Percentiles rank a stretch among this genome's conserved stretches.
Conservation (phyloP, 352 stramenopile species). For the Pythium brachiatum region DNA sequence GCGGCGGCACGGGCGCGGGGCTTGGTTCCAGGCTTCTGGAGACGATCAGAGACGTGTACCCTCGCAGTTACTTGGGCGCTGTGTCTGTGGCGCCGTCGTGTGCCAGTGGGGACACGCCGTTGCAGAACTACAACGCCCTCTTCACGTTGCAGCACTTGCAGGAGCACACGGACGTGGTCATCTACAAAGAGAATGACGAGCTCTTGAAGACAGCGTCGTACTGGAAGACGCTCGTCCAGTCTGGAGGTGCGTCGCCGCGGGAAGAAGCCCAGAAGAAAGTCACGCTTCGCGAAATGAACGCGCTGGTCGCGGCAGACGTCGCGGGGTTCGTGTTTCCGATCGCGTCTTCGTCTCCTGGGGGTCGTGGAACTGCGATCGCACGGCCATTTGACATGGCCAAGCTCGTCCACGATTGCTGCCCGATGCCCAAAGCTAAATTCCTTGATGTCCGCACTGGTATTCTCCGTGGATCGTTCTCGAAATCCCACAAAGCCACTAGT, state of each 20-base stretch:
- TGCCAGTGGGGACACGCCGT: conserved; percentile 57
- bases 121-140: conserved; percentile 87
- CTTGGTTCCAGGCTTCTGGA: conserved; percentile 83
- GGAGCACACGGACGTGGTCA: conserved; percentile 64
- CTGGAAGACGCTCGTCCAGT: conserved; percentile 40
- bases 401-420: conserved; percentile 59
- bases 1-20: conserved; percentile 77
- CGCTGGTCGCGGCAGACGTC: conserved; percentile 49
- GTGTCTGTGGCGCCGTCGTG: conserved; percentile 69
- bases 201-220: conserved; percentile 51
- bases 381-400: conserved; percentile 53
- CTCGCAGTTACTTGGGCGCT: conserved; percentile 61
- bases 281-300: conserved; percentile 63
- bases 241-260: background rate
- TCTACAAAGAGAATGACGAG: conserved; percentile 89
- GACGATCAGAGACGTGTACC: conserved; percentile 75
- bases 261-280: conserved; percentile 23
- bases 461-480: conserved; percentile 11
- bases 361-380: background rate
- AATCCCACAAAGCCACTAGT: conserved; percentile 4
- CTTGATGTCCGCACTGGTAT: conserved; percentile 59
- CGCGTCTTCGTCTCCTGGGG: background rate
- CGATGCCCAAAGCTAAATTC: conserved; percentile 57
- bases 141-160: conserved; percentile 70
- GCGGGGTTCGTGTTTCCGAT: conserved; percentile 60